Evolutionary conservation across 2,329 filamentous ascomycete species (phyloP).

Genomic region (Fusarium guadeloupense): DNA sequence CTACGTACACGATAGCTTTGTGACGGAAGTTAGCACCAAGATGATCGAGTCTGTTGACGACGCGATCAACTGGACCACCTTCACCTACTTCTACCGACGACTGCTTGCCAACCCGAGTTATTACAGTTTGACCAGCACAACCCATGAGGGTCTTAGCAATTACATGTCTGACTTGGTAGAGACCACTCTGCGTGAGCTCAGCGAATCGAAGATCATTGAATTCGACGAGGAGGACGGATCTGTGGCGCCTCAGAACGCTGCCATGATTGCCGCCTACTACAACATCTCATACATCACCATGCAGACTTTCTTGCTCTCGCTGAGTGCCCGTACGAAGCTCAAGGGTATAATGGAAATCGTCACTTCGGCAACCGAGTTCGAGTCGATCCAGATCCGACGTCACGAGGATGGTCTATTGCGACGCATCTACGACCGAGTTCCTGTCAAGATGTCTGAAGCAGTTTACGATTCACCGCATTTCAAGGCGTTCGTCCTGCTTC

Average conservation of each 20-base stretch:
- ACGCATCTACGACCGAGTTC: conserved; percentile 92
- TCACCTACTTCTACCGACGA: conserved; percentile 97
- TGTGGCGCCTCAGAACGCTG: conserved; percentile 89
- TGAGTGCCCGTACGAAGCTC: conserved; percentile 88
- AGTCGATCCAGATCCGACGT: conserved; percentile 90
- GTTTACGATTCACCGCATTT: conserved; percentile 95
- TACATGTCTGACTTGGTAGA: conserved; percentile 96
- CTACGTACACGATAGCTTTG: conserved; percentile 94
- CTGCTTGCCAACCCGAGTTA: conserved; percentile 95
- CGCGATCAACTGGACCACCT: conserved; percentile 97
- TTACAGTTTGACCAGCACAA: conserved; percentile 88
- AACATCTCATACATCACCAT: conserved; percentile 99
- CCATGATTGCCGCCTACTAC: conserved; percentile 99
- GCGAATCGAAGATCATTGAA: conserved; percentile 94
- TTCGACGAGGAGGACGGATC: conserved; percentile 93
- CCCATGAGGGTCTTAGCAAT: conserved; percentile 91
- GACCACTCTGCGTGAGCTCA: conserved; percentile 86
- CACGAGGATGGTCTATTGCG: conserved; percentile 90
- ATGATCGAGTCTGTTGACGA: conserved; percentile 96
- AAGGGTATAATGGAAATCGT: conserved; percentile 98
- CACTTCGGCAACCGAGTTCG: conserved; percentile 96
- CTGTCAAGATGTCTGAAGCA: conserved; percentile 91
- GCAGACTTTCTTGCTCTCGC: conserved; percentile 95
- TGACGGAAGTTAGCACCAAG: conserved; percentile 95
- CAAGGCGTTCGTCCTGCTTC: conserved; percentile 96